Conservation (phyloP, 2,329 filamentous ascomycete species). For the Dryadomyces quercivorus region DNA sequence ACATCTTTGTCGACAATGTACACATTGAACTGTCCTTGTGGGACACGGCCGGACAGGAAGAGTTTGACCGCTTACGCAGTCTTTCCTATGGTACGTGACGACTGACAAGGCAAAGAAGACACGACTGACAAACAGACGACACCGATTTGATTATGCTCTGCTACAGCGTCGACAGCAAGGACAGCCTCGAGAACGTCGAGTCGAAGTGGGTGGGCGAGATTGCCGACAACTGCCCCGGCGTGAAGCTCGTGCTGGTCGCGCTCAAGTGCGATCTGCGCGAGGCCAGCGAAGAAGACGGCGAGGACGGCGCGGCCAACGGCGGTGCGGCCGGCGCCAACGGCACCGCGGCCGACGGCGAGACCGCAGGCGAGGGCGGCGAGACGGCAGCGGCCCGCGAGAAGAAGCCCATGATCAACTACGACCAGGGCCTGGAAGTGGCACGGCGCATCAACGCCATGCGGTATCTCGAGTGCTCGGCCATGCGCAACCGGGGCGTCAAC, state of each 20-base stretch:
- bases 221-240: slow-evolving; percentile 90
- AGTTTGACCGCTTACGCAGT: slow-evolving; percentile 92
- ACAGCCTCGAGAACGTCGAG: slow-evolving; percentile 96
- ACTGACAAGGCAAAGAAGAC: no score
- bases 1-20: slow-evolving; percentile 95
- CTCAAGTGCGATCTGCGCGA: slow-evolving; percentile 95
- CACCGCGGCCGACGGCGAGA: slow-evolving; percentile 51
- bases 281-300: slow-evolving; percentile 57
- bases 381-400: slow-evolving; percentile 45
- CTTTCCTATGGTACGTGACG: slow-evolving; percentile 70
- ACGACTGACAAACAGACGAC: slow-evolving; percentile 41
- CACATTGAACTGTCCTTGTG: slow-evolving; percentile 96
- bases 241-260: slow-evolving; percentile 88
- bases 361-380: slow-evolving; percentile 6
- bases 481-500: slow-evolving; percentile 95
- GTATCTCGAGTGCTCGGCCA: slow-evolving; percentile 96
- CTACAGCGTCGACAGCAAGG: slow-evolving; percentile 92
- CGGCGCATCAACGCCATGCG: slow-evolving; percentile 83
- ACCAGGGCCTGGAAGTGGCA: slow-evolving; percentile 82
- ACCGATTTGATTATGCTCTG: slow-evolving; percentile 98
- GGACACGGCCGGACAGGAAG: slow-evolving; percentile 97
- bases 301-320: slow-evolving; percentile 12
- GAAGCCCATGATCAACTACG: slow-evolving; percentile 73
- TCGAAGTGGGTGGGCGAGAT: slow-evolving; percentile 99
- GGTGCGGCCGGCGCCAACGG: slow-evolving; percentile 34